Percentiles rank a stretch among this genome's conserved stretches.
These are phyloP conservation scores for Kappamyces sp. DNA, from an alignment of 192 early-diverging fungal genomes.

Conservation along the genomic window DNA sequence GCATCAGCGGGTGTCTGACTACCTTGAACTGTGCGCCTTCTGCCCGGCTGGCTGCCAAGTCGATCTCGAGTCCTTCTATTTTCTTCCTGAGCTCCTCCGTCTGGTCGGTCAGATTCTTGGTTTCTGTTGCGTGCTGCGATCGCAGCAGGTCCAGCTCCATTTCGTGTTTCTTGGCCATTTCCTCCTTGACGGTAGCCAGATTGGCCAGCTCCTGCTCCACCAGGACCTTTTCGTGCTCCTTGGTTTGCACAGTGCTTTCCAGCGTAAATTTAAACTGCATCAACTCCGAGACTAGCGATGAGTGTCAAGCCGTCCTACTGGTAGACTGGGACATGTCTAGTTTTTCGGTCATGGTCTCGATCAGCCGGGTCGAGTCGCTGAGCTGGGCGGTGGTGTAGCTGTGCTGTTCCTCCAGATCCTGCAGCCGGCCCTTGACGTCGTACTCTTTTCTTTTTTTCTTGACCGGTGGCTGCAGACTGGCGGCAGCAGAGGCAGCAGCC, in stretches of 20 bases:
- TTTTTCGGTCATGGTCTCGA: slow-evolving; percentile 29
- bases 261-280: slow-evolving; percentile 44
- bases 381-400: slow-evolving; percentile 32
- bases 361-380: slow-evolving; percentile 19
- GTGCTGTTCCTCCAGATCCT: slow-evolving; percentile 70
- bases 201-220: slow-evolving; percentile 32
- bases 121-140: slow-evolving; percentile 27
- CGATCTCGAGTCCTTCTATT: slow-evolving; percentile 21
- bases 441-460: neutral
- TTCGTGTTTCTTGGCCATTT: slow-evolving; percentile 14
- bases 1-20: neutral
- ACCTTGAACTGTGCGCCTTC: neutral
- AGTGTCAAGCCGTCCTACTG: slow-evolving; percentile 26
- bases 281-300: slow-evolving; percentile 39
- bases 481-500: too few species aligned
- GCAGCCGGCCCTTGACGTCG: slow-evolving; percentile 60
- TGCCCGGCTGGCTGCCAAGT: neutral
- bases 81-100: slow-evolving; percentile 32
- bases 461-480: too few species aligned
- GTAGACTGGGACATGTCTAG: slow-evolving; percentile 26
- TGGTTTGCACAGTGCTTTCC: slow-evolving; percentile 49
- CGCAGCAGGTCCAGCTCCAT: slow-evolving; percentile 28
- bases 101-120: slow-evolving; percentile 24
- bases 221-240: slow-evolving; percentile 57
- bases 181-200: slow-evolving; percentile 8